phyloP scores from a whole-genome alignment of 2,329 filamentous ascomycete species.

The Neonectria ditissima region DNA sequence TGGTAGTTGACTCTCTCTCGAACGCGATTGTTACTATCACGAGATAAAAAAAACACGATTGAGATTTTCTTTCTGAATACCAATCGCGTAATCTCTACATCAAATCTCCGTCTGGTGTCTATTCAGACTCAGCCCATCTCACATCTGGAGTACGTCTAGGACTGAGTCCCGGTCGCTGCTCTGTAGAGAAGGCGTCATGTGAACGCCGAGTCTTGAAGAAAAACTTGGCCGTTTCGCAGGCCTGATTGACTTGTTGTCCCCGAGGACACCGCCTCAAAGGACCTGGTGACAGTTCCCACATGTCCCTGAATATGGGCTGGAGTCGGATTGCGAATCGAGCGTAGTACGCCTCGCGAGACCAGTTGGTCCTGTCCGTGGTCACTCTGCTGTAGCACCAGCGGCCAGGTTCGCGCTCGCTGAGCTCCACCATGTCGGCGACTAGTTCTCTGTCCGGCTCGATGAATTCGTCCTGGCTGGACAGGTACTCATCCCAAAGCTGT shows the following conservation, averaged over 20 bases:
- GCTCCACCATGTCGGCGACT: background rate
- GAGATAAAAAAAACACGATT: too few relatives aligned
- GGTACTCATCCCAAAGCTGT: background rate
- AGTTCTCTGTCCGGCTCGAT: background rate
- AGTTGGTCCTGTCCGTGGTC: constrained; percentile 26
- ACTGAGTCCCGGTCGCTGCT: background rate
- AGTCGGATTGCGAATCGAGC: constrained; percentile 16
- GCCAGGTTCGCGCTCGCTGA: constrained; percentile 6
- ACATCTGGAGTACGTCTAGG: background rate
- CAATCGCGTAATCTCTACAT: too few relatives aligned
- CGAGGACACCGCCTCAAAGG: background rate
- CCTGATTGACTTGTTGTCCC: background rate
- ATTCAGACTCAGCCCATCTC: too few relatives aligned
- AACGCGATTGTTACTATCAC: too few relatives aligned
- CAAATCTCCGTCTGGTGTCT: too few relatives aligned
- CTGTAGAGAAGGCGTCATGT: background rate
- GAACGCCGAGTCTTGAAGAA: background rate
- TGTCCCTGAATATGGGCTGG: background rate
- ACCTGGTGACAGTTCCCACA: background rate
- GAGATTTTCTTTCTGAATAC: background rate
- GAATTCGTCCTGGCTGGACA: background rate
- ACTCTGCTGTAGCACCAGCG: constrained; percentile 18
- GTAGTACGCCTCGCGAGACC: constrained; percentile 18
- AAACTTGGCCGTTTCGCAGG: background rate
- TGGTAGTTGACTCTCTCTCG: too few relatives aligned